Evolutionary conservation across 768 basidiomycete genomes (phyloP).

Genomic region (Lentinus tigrinus): DNA sequence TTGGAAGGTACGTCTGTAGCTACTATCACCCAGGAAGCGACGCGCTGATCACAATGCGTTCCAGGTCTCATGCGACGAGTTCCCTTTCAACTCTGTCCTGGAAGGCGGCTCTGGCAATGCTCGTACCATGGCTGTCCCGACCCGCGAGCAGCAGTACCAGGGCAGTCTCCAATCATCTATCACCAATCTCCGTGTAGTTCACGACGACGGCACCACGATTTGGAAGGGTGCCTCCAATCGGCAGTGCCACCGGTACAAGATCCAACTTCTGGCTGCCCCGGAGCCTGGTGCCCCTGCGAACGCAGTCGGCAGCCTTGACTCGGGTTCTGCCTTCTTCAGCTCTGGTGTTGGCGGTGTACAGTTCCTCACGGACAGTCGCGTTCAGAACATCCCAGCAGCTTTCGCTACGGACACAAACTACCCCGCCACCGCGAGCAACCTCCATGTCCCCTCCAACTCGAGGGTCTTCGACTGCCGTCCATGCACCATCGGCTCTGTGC

Average conservation of each 20-base stretch:
- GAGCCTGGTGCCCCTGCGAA: background rate
- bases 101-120: slow-evolving; percentile 2
- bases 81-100: slow-evolving; percentile 2
- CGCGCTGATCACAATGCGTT: too few relatives aligned
- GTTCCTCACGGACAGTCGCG: background rate
- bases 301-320: background rate
- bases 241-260: slow-evolving; percentile 1
- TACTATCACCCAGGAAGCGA: too few relatives aligned
- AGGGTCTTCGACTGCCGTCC: background rate
- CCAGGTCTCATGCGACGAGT: slow-evolving; percentile 10
- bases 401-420: background rate
- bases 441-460: background rate
- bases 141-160: slow-evolving; percentile 3
- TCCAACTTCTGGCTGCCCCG: background rate
- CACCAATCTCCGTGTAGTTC: background rate
- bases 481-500: background rate
- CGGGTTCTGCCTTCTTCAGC: background rate
- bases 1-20: background rate
- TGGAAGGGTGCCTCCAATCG: background rate
- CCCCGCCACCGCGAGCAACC: background rate
- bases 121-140: background rate
- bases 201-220: background rate
- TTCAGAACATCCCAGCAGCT: background rate
- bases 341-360: background rate
- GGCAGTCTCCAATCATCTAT: background rate